Evolutionary conservation across 1,139 yeast species (phyloP).

Genomic region (Saccharomyces hybrid): DNA sequence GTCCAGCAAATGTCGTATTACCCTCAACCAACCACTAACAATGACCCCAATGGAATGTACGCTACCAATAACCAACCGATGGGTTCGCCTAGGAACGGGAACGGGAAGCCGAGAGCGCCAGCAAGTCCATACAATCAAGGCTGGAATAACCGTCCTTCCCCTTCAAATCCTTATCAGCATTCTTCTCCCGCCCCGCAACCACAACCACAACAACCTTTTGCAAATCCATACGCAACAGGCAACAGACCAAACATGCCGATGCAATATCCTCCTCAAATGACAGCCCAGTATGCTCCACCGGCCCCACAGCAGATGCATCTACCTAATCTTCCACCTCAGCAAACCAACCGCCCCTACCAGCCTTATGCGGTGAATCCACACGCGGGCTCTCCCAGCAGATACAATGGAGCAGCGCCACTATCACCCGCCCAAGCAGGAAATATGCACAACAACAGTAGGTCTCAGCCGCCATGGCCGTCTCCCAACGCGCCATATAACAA

Average conservation of each 20-base stretch:
- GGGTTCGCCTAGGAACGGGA: background rate
- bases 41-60: background rate
- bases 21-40: background rate
- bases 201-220: background rate
- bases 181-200: background rate
- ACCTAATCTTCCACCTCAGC: background rate
- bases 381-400: background rate
- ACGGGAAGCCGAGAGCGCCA: conserved; percentile 1
- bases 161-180: conserved; percentile 1
- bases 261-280: background rate
- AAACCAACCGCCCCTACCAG: background rate
- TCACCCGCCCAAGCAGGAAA: background rate
- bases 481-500: background rate
- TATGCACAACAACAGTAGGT: background rate
- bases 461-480: background rate
- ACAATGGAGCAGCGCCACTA: background rate
- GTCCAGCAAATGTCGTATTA: background rate
- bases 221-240: background rate
- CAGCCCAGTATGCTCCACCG: too few species aligned
- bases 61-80: background rate
- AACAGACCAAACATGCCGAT: background rate
- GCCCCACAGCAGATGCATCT: background rate
- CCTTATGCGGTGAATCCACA: background rate
- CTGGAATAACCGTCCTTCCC: background rate
- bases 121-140: background rate